These are phyloP conservation scores for Polyplosphaeria fusca DNA, from an alignment of 495 filamentous ascomycete species.

Conservation along the genomic window DNA sequence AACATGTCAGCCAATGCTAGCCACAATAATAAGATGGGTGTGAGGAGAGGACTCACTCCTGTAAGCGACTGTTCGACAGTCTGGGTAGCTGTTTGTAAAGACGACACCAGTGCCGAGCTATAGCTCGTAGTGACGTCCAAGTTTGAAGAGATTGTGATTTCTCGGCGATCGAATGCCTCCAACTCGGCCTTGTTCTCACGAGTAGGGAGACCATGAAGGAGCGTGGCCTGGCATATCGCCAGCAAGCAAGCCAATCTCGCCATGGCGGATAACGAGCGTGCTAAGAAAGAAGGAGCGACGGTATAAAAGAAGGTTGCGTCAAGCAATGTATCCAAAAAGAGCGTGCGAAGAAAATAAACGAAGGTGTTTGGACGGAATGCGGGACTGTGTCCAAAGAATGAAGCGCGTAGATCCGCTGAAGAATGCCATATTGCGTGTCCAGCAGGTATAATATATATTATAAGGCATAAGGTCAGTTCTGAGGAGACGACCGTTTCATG, in stretches of 20 bases:
- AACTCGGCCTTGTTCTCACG: not conserved
- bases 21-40: not conserved
- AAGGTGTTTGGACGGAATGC: conserved; percentile 25
- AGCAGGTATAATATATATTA: conserved; percentile 4
- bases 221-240: conserved; percentile 11
- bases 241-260: conserved; percentile 19
- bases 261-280: conserved; percentile 19
- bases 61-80: conserved; percentile 24
- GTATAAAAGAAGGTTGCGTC: conserved; percentile 14
- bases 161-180: conserved; percentile 12
- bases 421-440: conserved; percentile 5
- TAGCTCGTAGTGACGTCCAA: conserved; percentile 28
- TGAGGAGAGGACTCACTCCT: conserved; percentile 17
- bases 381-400: conserved; percentile 17
- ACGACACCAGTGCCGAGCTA: conserved; percentile 14
- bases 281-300: conserved; percentile 15
- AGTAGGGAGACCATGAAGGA: conserved; percentile 22
- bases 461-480: not conserved
- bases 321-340: conserved; percentile 7
- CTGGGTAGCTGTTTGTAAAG: conserved; percentile 23
- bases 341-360: conserved; percentile 6
- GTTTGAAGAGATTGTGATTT: conserved; percentile 12
- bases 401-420: conserved; percentile 5
- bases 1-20: not conserved
- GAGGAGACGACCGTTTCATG: conserved; percentile 10